Conservation (phyloP, 2,329 filamentous ascomycete genomes). For the Didymella keratinophila region DNA sequence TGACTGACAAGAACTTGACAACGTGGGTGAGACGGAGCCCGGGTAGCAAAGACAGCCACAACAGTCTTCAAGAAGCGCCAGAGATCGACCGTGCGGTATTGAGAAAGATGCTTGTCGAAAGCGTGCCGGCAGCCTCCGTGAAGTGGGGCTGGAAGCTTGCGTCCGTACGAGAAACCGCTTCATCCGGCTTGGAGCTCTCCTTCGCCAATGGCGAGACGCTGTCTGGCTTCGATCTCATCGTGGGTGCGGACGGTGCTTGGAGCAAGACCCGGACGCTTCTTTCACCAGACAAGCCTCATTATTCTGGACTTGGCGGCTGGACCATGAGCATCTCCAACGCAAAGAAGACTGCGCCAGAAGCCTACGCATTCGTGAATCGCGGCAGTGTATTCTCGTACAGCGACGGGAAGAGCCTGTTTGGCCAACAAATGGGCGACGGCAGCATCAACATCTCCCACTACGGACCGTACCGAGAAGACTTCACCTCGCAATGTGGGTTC, state of each 20-base stretch:
- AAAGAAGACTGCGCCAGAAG: slow-evolving; percentile 33
- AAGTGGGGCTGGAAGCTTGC: slow-evolving; percentile 35
- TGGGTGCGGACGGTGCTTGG: slow-evolving; percentile 57
- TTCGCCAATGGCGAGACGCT: slow-evolving; percentile 42
- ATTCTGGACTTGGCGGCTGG: slow-evolving; percentile 49
- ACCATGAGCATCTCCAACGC: slow-evolving; percentile 42
- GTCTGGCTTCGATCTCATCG: slow-evolving; percentile 52
- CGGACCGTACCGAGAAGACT: slow-evolving; percentile 34
- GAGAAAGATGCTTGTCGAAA: slow-evolving; percentile 33
- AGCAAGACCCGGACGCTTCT: slow-evolving; percentile 49
- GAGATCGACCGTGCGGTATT: slow-evolving; percentile 39
- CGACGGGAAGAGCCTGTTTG: slow-evolving; percentile 38
- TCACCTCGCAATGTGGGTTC: slow-evolving; percentile 29
- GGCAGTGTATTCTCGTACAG: slow-evolving; percentile 44
- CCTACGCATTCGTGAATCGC: slow-evolving; percentile 46
- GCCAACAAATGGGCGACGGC: slow-evolving; percentile 47
- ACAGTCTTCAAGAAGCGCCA: slow-evolving; percentile 28
- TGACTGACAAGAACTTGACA: slow-evolving; percentile 50
- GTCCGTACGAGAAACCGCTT: slow-evolving; percentile 24
- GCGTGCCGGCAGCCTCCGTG: slow-evolving; percentile 32
- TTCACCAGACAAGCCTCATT: slow-evolving; percentile 43
- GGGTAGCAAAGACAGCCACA: slow-evolving; percentile 22
- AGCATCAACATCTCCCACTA: slow-evolving; percentile 40
- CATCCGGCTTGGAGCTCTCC: slow-evolving; percentile 23
- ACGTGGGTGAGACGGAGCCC: slow-evolving; percentile 33